Evolutionary conservation across 2,329 filamentous ascomycete species (phyloP).

Genomic region (Xylaria sp.): DNA sequence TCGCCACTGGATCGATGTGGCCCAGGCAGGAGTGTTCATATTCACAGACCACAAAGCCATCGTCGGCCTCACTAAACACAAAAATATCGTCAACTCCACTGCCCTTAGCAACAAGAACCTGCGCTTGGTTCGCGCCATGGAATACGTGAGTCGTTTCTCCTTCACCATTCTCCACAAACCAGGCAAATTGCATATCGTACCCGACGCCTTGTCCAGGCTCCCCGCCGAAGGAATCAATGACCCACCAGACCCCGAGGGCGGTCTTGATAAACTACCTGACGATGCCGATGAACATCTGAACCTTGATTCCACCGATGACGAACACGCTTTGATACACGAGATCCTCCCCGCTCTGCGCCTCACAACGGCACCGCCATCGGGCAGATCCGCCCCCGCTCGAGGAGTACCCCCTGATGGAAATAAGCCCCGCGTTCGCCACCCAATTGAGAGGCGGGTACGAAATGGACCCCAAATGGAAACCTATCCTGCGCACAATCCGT

Average conservation of each 20-base stretch:
- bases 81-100: neutral
- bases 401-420: neutral
- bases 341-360: no score
- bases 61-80: neutral
- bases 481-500: neutral
- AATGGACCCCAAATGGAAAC: neutral
- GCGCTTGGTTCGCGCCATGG: neutral
- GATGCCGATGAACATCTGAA: neutral
- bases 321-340: no score
- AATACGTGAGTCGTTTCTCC: neutral
- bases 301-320: no score
- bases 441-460: neutral
- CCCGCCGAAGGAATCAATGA: neutral
- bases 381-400: no score
- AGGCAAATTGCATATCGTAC: neutral
- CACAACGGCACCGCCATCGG: no score
- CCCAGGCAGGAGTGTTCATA: neutral
- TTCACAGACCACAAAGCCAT: constrained; percentile 2
- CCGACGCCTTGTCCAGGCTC: neutral
- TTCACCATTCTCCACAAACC: neutral
- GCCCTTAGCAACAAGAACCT: neutral
- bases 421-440: neutral
- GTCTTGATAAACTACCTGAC: neutral
- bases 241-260: neutral
- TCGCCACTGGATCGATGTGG: neutral